Evolutionary conservation across 2,329 filamentous ascomycete species (phyloP), one percentile per base, ranked within the genome.

Genomic region (Fusarium guadeloupense): DNA sequence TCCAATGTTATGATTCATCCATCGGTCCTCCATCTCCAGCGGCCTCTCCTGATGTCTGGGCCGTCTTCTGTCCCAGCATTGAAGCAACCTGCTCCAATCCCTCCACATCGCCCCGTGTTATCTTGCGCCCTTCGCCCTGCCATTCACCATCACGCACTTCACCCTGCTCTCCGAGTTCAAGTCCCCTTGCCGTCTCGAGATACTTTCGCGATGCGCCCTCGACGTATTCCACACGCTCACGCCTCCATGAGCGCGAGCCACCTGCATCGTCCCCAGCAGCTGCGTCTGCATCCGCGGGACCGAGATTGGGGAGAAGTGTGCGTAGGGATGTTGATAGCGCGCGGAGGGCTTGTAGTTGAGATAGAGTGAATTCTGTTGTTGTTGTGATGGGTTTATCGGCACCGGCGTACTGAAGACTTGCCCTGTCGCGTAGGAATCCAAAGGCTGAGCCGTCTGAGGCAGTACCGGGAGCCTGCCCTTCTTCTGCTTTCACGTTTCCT

Each of bases 301-400:
- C 58, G 23, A 96, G 77, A 55, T 89, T 86, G 0, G 90, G 87
- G 59, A 88, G 80, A 30, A 97, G 78, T 12, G 84, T 82, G 9
- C 85, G 81, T 42, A 97, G 79, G 8, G 80, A 80, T 5, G 75
- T 73, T 4, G 83, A 85, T 19, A 96, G 80, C 8, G 86, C 79
- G 54, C 91, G 87, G 39, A 99, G 80, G 1, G 92, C 87, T 23
- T 92, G 91, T 17, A 97, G 81, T 72, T 98, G 94, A 3, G 89
- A 90, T 17, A 96, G 82, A 1, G 91, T 88, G 74, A 97, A 97
- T 14, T 86, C 83, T 0, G 90, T 85, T 16, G 90, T 91, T 5
- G 90, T 92, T 10, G 85, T 83, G 23, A 93, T 80, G 10, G 89
- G 84, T 5, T 79, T 79, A 34, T 81, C 75, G 12, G 80, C 77